These are phyloP conservation scores for Oryza longistaminata DNA, from an alignment of 176 grass and related monocot genomes.

Conservation along the genomic window DNA sequence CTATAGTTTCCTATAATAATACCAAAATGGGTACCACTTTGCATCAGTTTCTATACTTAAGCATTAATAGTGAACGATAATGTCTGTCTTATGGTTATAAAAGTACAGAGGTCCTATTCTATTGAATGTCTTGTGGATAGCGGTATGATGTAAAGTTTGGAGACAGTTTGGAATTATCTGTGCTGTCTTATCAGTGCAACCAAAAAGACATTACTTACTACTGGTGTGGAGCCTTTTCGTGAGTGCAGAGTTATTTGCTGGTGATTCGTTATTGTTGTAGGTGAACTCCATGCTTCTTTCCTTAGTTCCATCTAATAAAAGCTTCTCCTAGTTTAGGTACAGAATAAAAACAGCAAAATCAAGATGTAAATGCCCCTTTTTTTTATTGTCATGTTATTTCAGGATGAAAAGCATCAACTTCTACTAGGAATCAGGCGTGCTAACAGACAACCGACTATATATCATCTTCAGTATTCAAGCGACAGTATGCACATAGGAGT, in stretches of 20 bases:
- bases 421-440: slow-evolving; percentile 88
- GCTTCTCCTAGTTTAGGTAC: background rate
- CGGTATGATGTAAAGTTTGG: slow-evolving; percentile 21
- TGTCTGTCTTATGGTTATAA: background rate
- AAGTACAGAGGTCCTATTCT: background rate
- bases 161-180: slow-evolving; percentile 24
- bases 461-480: slow-evolving; percentile 90
- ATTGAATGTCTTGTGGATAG: background rate
- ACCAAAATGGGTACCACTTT: background rate
- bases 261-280: slow-evolving; percentile 99
- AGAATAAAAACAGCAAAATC: background rate
- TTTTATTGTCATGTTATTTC: slow-evolving; percentile 25
- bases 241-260: slow-evolving; percentile 91
- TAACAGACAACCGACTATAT: slow-evolving; percentile 84
- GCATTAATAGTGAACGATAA: background rate
- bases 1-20: background rate
- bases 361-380: slow-evolving; percentile 12
- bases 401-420: slow-evolving; percentile 96
- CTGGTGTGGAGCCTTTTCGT: slow-evolving; percentile 98
- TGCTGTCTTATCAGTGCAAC: slow-evolving; percentile 68
- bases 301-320: slow-evolving; percentile 20
- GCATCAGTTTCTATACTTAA: background rate
- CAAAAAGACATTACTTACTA: slow-evolving; percentile 94
- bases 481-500: slow-evolving; percentile 99
- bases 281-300: slow-evolving; percentile 36